Base-by-base conservation (phyloP, 2,329 filamentous ascomycete genomes). In the Triangularia verruculosa region DNA sequence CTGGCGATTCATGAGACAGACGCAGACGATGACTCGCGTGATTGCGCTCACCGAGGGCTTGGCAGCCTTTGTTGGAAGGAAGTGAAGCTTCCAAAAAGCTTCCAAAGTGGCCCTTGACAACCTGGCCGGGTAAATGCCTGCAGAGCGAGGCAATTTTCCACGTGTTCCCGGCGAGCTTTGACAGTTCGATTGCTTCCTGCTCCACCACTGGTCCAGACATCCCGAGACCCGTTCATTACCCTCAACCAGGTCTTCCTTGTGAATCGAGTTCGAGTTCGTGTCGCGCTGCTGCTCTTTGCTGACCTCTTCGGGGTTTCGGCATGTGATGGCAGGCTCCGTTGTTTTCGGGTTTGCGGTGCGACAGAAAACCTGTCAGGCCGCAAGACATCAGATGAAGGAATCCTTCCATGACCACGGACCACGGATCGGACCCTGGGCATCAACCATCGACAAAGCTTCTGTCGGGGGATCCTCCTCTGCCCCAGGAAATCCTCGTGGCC, bases 111-210 rank as follows among this genome's bases (percentile, higher is more conserved):
- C 32, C 52, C 17, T 15, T 15, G 34, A 8, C 20, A n/a, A 27
- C 20, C 12, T 54, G 51, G 62, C 63, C 65, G 62, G 64, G 59
- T 66, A 64, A 62, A 66, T 62, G 59, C 59, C 34, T 60, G 61
- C 9, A 64, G 5, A 15, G 20, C 27, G 59, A 57, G 58, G 59
- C 39, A 64, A 53, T 60, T 52, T 56, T 57, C 63, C 63, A 67
- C 65, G 63, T 64, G 65, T 59, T 61, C 22, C 17, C 25, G 22
- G 15, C n/a, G 34, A 66, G 56, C 28, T 34, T 61, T 55, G 57
- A 62, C 20, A 63, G 54, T 52, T 25, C 39, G 43, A 51, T 52
- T 53, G 28, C 27, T 32, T 62, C n/a, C 51, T 54, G 61, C 60
- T 52, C 22, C 51, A 24, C 56, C 30, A 58, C 22, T 32, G n/a